Base-by-base conservation (phyloP, 345 rosid species). In the Excoecaria cochinchinensis region DNA sequence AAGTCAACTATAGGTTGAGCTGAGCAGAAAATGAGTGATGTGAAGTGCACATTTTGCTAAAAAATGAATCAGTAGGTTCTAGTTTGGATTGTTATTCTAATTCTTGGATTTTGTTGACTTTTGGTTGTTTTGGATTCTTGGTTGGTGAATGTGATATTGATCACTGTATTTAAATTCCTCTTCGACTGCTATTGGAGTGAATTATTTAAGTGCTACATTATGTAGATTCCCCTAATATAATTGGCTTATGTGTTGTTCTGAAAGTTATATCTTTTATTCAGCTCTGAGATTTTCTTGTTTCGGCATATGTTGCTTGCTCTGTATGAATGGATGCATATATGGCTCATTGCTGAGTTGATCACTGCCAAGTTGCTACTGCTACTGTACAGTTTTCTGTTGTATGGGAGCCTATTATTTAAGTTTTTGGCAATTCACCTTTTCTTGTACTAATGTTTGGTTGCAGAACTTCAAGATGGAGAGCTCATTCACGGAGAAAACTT, bases 401-500 rank as follows among this genome's bases (percentile, higher is more conserved):
- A 16, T 53, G 55, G 12, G n/a, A 53, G n/a, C 19, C 24, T 56
- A 56, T 21, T 56, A 56, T 19, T 19, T 8, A 56, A 56, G 65
- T 19, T 57, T 8, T 16, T 46, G 3, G 17, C 21, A 2, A n/a
- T 42, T 74, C 59, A 4, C 10, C 64, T 55, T 63, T 67, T 13
- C 39, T 59, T 53, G 6, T 16, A 4, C 10, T 68, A 5, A 56
- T 77, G 17, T 69, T 62, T 69, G 72, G 25, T 63, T 21, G 48
- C 84, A 89, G 98, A 88, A 70, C 92, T 93, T 77, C 83, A 68
- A 40, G 94, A 93, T n/a, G 93, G 98, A 10, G 94, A 93, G 73
- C 94, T 93, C 63, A 85, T 93, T 64, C 91, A 91, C 78, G 97
- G 94, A 70, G 90, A 92, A 60, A 94, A 94, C 82, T 94, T 94